Base-by-base conservation (phyloP, 345 rosid genomes). In the Anacardium occidentale region DNA sequence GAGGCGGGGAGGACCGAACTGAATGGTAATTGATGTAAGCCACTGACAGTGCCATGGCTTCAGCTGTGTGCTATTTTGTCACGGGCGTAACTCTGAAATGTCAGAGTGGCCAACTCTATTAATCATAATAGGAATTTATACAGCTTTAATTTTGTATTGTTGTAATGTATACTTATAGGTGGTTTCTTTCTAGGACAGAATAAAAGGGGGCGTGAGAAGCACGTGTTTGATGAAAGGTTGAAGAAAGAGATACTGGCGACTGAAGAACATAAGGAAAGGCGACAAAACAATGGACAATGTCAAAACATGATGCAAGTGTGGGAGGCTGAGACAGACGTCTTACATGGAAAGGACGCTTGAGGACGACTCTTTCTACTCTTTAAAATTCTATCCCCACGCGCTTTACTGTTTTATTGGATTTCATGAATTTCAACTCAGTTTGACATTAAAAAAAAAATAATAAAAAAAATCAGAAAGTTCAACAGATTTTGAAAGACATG, bases 21-120 rank as follows among this genome's bases (percentile, higher is more conserved):
- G 62, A 59, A 42, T 24, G 44, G 62, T 59, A 63, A 63, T 65
- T 34, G 75, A 56, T 59, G 62, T 12, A 37, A 37, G 56, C 51
- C 17, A 14, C 20, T 48, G 48, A 22, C 75, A 54, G 29, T 44
- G 54, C 60, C 75, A 57, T n/a, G 66, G 61, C n/a, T n/a, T n/a
- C n/a, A 29, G 3, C 32, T 48, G 34, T 64, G 75, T 40, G 44
- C 48, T 26, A 7, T 45, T n/a, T 53, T n/a, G n/a, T n/a, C n/a
- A n/a, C n/a, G n/a, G n/a, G n/a, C n/a, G n/a, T n/a, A n/a, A n/a
- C n/a, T n/a, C n/a, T n/a, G n/a, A n/a, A n/a, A n/a, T n/a, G n/a
- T n/a, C n/a, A n/a, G n/a, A n/a, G n/a, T n/a, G n/a, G n/a, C n/a
- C n/a, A n/a, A n/a, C n/a, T n/a, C 8, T 29, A 29, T 29, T 29